These are phyloP conservation scores for Penicillium freii DNA, from an alignment of 2,329 filamentous ascomycete genomes.

Conservation along the genomic window DNA sequence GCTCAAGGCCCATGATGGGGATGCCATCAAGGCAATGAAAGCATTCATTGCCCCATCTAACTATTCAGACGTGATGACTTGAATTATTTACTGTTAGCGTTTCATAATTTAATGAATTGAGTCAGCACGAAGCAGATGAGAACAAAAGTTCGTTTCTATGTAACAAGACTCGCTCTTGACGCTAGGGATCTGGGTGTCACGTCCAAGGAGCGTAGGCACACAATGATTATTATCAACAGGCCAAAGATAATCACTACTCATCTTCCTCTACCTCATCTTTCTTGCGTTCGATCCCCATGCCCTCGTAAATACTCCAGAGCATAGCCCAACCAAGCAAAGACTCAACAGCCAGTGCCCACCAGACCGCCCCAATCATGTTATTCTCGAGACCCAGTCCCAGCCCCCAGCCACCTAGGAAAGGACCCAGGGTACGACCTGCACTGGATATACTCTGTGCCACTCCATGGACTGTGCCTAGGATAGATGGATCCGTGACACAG, in stretches of 20 bases:
- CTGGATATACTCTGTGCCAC: slow-evolving; percentile 57
- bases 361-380: slow-evolving; percentile 56
- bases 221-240: not conserved
- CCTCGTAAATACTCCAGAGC: slow-evolving; percentile 63
- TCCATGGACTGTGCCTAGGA: slow-evolving; percentile 60
- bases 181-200: not conserved
- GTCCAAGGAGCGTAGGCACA: not conserved
- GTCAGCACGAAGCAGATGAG: not conserved
- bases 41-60: slow-evolving; percentile 39
- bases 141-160: not conserved
- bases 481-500: slow-evolving; percentile 54
- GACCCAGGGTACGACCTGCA: slow-evolving; percentile 56
- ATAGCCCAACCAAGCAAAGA: slow-evolving; percentile 58
- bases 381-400: slow-evolving; percentile 53
- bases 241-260: slow-evolving; percentile 6
- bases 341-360: slow-evolving; percentile 57
- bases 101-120: not conserved
- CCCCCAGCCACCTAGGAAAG: slow-evolving; percentile 54
- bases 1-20: slow-evolving; percentile 47
- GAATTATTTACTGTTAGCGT: not conserved
- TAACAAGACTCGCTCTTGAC: not conserved
- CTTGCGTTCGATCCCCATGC: slow-evolving; percentile 57
- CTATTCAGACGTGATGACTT: slow-evolving; percentile 11
- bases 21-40: slow-evolving; percentile 42
- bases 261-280: slow-evolving; percentile 22